phyloP scores from a whole-genome alignment of 2,329 filamentous ascomycete genomes.

The Mollisiaceae sp. region DNA sequence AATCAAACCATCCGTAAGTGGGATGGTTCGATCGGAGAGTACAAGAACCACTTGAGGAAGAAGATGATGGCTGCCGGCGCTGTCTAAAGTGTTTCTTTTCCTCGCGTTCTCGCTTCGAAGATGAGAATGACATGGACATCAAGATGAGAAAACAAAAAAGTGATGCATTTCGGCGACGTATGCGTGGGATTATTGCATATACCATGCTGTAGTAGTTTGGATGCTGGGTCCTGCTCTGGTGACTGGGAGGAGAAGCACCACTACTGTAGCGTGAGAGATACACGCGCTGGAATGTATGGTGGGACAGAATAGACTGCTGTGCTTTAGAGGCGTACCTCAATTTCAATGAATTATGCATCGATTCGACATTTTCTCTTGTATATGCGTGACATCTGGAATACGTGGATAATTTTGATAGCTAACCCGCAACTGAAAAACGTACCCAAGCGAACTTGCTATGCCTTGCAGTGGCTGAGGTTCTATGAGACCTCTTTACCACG shows the following conservation, averaged over 20 bases:
- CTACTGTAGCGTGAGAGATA: conserved; percentile 22
- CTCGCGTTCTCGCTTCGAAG: background rate
- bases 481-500: too few species aligned
- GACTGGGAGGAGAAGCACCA: conserved; percentile 27
- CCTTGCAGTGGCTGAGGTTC: too few species aligned
- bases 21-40: conserved; percentile 88
- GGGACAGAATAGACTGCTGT: conserved; percentile 36
- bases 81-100: conserved; percentile 62
- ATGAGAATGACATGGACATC: conserved; percentile 7
- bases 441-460: too few species aligned
- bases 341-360: background rate
- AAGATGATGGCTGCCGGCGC: conserved; percentile 94
- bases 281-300: conserved; percentile 17
- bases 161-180: conserved; percentile 28
- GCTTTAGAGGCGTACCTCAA: conserved; percentile 36
- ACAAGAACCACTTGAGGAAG: conserved; percentile 99
- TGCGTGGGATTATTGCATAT: conserved; percentile 21
- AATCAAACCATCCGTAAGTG: conserved; percentile 92
- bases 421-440: too few species aligned
- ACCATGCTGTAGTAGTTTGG: conserved; percentile 27
- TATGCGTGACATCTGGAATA: too few species aligned
- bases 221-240: conserved; percentile 24
- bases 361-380: too few species aligned
- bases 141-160: conserved; percentile 31
- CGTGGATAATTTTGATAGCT: too few species aligned